These are phyloP conservation scores for Phytopythium helicoides DNA, from an alignment of 352 stramenopile genomes.

Conservation along the genomic window DNA sequence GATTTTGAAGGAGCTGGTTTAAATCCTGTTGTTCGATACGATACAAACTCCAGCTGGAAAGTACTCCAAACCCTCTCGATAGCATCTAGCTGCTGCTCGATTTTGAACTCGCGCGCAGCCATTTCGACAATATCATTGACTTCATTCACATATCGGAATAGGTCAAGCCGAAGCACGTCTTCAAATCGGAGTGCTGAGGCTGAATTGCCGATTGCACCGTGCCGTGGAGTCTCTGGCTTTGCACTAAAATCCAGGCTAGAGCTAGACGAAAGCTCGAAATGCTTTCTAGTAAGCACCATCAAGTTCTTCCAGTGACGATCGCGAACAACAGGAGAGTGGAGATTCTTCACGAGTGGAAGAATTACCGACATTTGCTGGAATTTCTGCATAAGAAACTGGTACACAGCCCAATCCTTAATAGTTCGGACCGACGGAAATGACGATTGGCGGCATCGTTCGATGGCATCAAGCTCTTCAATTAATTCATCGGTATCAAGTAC, in stretches of 20 bases:
- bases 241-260: constrained; percentile 1
- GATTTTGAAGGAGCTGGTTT: constrained; percentile 7
- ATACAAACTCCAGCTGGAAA: constrained; percentile 92
- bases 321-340: constrained; percentile 87
- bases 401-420: constrained; percentile 93
- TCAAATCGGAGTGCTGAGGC: constrained; percentile 77
- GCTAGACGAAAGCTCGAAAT: constrained; percentile 67
- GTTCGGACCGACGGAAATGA: constrained; percentile 48
- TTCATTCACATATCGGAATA: constrained; percentile 91
- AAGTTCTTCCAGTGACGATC: constrained; percentile 89
- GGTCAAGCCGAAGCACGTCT: constrained; percentile 92
- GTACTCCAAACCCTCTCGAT: constrained; percentile 90
- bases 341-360: constrained; percentile 87
- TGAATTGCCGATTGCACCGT: not conserved
- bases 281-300: constrained; percentile 82
- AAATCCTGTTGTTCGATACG: constrained; percentile 77
- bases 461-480: constrained; percentile 88
- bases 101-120: constrained; percentile 96
- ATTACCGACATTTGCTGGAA: constrained; percentile 92
- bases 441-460: constrained; percentile 54
- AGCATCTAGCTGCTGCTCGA: constrained; percentile 93
- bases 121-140: constrained; percentile 95
- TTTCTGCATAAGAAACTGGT: constrained; percentile 87
- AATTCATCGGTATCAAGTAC: constrained; percentile 88
- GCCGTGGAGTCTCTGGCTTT: constrained; percentile 3